Conservation (phyloP, 2,329 filamentous ascomycete species). For the Botrytis byssoidea region DNA sequence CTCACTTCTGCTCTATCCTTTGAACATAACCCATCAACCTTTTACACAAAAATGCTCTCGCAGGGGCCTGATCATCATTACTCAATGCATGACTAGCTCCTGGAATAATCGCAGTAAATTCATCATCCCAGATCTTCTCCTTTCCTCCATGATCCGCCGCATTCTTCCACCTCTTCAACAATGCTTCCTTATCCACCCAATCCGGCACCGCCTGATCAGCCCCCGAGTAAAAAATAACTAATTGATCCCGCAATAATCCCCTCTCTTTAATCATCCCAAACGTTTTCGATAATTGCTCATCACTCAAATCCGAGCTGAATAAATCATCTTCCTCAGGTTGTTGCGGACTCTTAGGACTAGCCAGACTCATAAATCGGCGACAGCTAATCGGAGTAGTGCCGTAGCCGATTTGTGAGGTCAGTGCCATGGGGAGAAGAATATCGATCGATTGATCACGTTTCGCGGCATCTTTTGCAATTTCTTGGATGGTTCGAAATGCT, state of each 20-base stretch:
- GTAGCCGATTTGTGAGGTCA: conserved; percentile 38
- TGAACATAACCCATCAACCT: conserved; percentile 26
- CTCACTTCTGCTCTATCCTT: conserved; percentile 6
- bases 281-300: conserved; percentile 49
- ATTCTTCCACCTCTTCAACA: conserved; percentile 45
- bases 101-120: conserved; percentile 48
- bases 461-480: conserved; percentile 39
- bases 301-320: conserved; percentile 60
- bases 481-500: conserved; percentile 39
- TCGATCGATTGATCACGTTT: conserved; percentile 32
- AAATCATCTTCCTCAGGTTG: conserved; percentile 59
- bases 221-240: conserved; percentile 48
- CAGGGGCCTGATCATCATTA: conserved; percentile 47
- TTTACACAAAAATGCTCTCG: conserved; percentile 32
- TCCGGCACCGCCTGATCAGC: conserved; percentile 46
- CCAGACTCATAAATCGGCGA: conserved; percentile 46
- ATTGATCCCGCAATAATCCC: conserved; percentile 30
- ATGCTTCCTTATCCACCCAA: conserved; percentile 45
- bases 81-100: conserved; percentile 50
- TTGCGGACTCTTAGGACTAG: conserved; percentile 47
- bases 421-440: conserved; percentile 38
- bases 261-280: conserved; percentile 50
- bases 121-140: conserved; percentile 45
- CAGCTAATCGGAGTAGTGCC: conserved; percentile 38
- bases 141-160: conserved; percentile 42